phyloP scores from a whole-genome alignment of 257 asterid genomes.

The Schizonepeta tenuifolia region DNA sequence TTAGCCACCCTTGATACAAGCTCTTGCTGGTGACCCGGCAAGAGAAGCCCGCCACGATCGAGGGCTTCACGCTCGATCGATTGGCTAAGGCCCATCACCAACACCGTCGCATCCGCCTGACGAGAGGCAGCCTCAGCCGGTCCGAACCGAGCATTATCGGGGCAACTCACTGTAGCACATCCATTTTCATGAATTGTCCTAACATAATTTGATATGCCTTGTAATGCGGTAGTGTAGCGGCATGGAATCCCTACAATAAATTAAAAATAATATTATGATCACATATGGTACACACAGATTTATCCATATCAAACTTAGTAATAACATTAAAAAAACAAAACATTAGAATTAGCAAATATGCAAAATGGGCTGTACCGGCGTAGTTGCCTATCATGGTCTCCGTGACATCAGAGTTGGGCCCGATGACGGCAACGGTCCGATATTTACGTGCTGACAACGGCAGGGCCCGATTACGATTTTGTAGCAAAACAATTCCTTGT shows the following conservation, averaged over 20 bases:
- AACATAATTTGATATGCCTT: slow-evolving; percentile 72
- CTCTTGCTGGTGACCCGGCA: slow-evolving; percentile 88
- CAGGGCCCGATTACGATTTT: slow-evolving; percentile 61
- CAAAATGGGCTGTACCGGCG: slow-evolving; percentile 56
- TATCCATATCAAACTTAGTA: neutral
- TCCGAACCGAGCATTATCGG: slow-evolving; percentile 47
- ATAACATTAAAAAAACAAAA: neutral
- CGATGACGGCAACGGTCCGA: slow-evolving; percentile 71
- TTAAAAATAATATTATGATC: neutral
- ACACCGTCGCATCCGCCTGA: slow-evolving; percentile 70
- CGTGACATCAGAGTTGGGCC: slow-evolving; percentile 87
- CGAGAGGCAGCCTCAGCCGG: slow-evolving; percentile 73
- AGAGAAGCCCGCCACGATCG: slow-evolving; percentile 67
- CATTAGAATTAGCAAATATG: neutral
- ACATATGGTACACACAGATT: neutral
- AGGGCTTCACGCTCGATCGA: slow-evolving; percentile 68
- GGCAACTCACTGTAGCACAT: slow-evolving; percentile 57
- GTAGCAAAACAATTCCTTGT: slow-evolving; percentile 84
- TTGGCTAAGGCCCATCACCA: slow-evolving; percentile 80
- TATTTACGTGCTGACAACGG: slow-evolving; percentile 62
- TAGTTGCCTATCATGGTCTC: slow-evolving; percentile 90
- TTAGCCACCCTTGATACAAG: slow-evolving; percentile 75
- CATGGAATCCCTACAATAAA: slow-evolving; percentile 63
- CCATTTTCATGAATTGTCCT: slow-evolving; percentile 67
- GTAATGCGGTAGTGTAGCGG: slow-evolving; percentile 68